Evolutionary conservation across 2,329 filamentous ascomycete genomes (phyloP).

Genomic region (Graphium sp.): DNA sequence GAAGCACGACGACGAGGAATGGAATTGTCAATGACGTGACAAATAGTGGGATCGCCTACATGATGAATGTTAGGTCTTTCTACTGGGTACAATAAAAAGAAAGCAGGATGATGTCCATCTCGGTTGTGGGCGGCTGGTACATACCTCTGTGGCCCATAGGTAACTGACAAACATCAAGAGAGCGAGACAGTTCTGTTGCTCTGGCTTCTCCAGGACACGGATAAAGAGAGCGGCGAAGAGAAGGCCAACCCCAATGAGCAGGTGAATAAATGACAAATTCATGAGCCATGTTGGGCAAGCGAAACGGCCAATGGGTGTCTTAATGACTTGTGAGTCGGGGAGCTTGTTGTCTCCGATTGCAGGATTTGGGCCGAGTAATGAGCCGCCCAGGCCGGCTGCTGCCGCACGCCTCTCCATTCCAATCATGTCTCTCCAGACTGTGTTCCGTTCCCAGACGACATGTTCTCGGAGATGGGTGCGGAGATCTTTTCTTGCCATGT

Average conservation of each 20-base stretch:
- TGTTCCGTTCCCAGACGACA: conserved; percentile 97
- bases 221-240: conserved; percentile 61
- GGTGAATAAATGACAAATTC: conserved; percentile 62
- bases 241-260: conserved; percentile 52
- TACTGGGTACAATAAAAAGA: conserved; percentile 6
- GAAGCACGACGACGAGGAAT: conserved; percentile 76
- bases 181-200: conserved; percentile 92
- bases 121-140: conserved; percentile 8
- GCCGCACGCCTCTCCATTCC: conserved; percentile 91
- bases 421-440: conserved; percentile 97
- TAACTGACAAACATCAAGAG: conserved; percentile 87
- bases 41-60: conserved; percentile 84
- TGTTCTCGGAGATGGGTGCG: conserved; percentile 86
- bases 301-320: conserved; percentile 66
- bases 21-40: conserved; percentile 90
- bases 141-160: conserved; percentile 88
- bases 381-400: conserved; percentile 78
- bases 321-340: conserved; percentile 47
- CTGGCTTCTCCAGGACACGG: conserved; percentile 69
- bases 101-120: too few relatives aligned
- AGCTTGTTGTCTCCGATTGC: conserved; percentile 60
- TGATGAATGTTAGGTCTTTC: conserved; percentile 7
- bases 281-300: conserved; percentile 67
- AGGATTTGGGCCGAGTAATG: conserved; percentile 60
- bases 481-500: conserved; percentile 66